A percentile compares a stretch with the other conserved stretches of the same genome.
These are phyloP conservation scores for Saccharomycopsis sp. DNA, from an alignment of 805 yeast genomes.

Conservation along the genomic window DNA sequence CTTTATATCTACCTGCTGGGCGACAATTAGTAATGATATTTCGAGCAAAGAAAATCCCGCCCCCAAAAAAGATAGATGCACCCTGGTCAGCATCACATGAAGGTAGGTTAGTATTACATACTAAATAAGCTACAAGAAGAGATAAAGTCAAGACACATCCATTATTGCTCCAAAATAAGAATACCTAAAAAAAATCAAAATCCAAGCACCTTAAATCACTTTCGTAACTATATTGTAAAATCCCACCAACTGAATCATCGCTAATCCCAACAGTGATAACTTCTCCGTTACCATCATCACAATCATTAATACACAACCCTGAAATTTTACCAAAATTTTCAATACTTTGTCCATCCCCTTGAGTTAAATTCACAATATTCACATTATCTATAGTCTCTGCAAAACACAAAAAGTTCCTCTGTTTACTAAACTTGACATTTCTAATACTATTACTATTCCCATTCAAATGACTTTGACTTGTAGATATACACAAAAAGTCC, in stretches of 20 bases:
- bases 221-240: slow-evolving; percentile 40
- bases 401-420: slow-evolving; percentile 42
- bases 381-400: slow-evolving; percentile 56
- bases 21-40: no score
- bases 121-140: no score
- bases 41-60: no score
- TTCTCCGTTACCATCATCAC: slow-evolving; percentile 39
- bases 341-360: slow-evolving; percentile 34
- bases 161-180: no score
- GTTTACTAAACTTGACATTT: slow-evolving; percentile 42
- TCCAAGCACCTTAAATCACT: slow-evolving; percentile 33
- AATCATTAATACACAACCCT: slow-evolving; percentile 43
- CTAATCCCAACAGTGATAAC: slow-evolving; percentile 46
- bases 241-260: slow-evolving; percentile 52
- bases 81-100: no score
- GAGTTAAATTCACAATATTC: slow-evolving; percentile 37
- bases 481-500: slow-evolving; percentile 33
- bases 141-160: no score
- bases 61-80: no score
- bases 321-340: slow-evolving; percentile 53
- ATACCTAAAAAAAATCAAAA: slow-evolving; percentile 31
- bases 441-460: slow-evolving; percentile 29
- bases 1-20: no score
- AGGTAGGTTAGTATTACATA: no score
- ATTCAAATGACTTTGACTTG: slow-evolving; percentile 1